Conservation (phyloP, 805 yeast species). For the Starmerella potacharoeniae region DNA sequence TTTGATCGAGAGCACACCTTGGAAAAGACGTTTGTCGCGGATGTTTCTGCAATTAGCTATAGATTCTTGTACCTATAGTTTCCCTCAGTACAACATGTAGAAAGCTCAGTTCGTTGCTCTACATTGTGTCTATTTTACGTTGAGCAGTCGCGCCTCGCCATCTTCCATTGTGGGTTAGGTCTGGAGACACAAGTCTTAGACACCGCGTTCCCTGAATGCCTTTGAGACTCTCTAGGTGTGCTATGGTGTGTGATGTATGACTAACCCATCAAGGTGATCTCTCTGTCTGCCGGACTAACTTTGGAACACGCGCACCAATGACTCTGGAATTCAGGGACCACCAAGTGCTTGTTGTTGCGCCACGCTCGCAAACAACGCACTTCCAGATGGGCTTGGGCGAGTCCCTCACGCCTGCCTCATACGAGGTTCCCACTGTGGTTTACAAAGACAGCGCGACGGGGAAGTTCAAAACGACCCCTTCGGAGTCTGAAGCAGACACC, state of each 20-base stretch:
- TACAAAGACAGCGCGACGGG: slow-evolving; percentile 31
- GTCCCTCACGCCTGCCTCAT: slow-evolving; percentile 61
- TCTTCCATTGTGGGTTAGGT: too few relatives aligned
- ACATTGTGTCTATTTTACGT: too few relatives aligned
- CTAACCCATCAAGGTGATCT: not conserved
- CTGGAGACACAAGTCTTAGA: too few relatives aligned
- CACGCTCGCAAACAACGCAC: slow-evolving; percentile 65
- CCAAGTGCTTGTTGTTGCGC: slow-evolving; percentile 46
- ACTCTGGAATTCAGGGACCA: slow-evolving; percentile 31
- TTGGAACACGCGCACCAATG: slow-evolving; percentile 10
- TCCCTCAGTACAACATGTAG: too few relatives aligned
- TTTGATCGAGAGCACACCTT: too few relatives aligned
- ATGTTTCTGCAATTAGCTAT: too few relatives aligned
- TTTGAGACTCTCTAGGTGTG: too few relatives aligned
- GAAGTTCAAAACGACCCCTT: slow-evolving; percentile 25
- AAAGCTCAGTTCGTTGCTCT: too few relatives aligned
- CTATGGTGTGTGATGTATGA: not conserved
- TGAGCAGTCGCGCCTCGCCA: too few relatives aligned
- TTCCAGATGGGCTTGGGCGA: slow-evolving; percentile 72
- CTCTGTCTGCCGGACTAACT: not conserved
- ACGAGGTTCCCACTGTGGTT: slow-evolving; percentile 67
- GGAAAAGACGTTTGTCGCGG: too few relatives aligned
- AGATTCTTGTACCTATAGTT: too few relatives aligned
- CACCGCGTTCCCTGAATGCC: too few relatives aligned
- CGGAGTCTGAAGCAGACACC: slow-evolving; percentile 32